Evolutionary conservation across 306 rosid species (phyloP).

Genomic region (Crataegus laevigata): DNA sequence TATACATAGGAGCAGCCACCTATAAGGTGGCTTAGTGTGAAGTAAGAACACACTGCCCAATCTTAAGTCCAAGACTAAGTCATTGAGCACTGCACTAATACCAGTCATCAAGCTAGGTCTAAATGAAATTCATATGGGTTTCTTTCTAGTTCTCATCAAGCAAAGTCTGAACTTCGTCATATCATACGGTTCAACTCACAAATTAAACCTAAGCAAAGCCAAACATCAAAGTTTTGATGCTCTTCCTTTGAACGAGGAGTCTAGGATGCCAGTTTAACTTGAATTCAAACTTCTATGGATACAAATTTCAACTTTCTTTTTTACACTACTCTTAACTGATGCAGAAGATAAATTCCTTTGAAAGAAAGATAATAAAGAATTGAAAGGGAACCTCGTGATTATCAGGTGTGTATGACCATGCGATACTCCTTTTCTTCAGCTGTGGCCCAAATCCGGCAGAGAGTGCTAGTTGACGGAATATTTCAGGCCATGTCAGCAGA

Average conservation of each 20-base stretch:
- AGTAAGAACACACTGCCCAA: neutral
- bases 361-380: neutral
- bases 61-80: neutral
- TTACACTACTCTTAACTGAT: neutral
- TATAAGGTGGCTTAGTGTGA: neutral
- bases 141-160: neutral
- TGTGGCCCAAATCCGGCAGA: constrained; percentile 94
- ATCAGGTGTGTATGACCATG: constrained; percentile 61
- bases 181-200: neutral
- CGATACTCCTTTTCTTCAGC: constrained; percentile 62
- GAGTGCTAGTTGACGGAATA: constrained; percentile 82
- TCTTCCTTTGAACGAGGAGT: neutral
- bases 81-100: neutral
- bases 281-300: neutral
- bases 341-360: neutral
- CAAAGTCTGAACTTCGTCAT: neutral
- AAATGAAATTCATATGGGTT: neutral
- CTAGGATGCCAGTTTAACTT: neutral
- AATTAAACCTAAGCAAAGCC: neutral
- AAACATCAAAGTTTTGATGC: neutral
- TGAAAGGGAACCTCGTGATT: constrained; percentile 61
- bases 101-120: neutral
- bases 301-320: neutral
- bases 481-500: constrained; percentile 94
- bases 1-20: neutral